A percentile compares a stretch with the other conserved stretches of the same genome.
These are phyloP conservation scores for Lactarius hengduanensis DNA, from an alignment of 768 basidiomycete genomes.

Conservation along the genomic window DNA sequence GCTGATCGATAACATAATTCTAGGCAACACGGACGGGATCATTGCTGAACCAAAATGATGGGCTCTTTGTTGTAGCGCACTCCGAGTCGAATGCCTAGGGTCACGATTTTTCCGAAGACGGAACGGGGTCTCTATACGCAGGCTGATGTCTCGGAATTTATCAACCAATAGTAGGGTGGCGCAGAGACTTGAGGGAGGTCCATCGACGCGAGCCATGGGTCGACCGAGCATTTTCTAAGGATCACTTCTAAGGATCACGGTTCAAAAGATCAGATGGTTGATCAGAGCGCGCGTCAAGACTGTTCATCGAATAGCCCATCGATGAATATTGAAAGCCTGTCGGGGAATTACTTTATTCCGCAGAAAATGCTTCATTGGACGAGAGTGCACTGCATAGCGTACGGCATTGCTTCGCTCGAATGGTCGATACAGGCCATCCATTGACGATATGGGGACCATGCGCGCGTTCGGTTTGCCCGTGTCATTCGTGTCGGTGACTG, in stretches of 20 bases:
- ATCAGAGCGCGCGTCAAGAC: background rate
- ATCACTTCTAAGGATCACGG: background rate
- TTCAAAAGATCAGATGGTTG: background rate
- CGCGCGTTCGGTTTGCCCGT: too few relatives aligned
- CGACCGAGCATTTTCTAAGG: background rate
- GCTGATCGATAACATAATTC: constrained; percentile 88
- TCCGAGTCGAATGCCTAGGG: background rate
- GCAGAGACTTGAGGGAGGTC: background rate
- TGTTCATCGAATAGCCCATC: background rate
- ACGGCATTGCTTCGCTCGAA: too few relatives aligned
- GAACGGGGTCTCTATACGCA: background rate
- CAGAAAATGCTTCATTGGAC: background rate
- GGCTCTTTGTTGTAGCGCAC: background rate
- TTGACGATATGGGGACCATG: too few relatives aligned
- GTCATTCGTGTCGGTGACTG: too few relatives aligned
- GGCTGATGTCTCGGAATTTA: background rate
- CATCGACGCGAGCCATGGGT: too few relatives aligned
- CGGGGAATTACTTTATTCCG: background rate
- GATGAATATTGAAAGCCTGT: background rate
- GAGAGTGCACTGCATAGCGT: background rate
- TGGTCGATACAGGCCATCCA: too few relatives aligned
- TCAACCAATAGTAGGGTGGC: background rate
- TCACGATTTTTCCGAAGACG: background rate
- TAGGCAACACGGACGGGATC: constrained; percentile 51
- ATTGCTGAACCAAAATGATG: constrained; percentile 27